Evolutionary conservation across 768 basidiomycete genomes (phyloP).

Genomic region (Phlebiopsis gigantea): DNA sequence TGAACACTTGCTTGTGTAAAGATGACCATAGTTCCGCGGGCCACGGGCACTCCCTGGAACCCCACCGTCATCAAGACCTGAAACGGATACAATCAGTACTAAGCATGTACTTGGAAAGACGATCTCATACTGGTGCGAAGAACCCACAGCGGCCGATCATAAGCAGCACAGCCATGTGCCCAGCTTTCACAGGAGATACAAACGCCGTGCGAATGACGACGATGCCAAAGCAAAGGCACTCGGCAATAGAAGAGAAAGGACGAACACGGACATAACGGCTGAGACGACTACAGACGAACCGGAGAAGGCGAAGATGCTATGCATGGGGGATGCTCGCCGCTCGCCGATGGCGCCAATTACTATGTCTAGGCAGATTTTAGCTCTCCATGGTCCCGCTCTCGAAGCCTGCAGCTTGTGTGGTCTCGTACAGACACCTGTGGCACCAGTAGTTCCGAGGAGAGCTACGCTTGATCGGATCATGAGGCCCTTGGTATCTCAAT

Average conservation of each 20-base stretch:
- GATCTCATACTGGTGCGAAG: slow-evolving; percentile 28
- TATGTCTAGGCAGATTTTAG: no score
- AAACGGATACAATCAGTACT: no score
- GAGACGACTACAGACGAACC: slow-evolving; percentile 43
- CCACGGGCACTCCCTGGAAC: slow-evolving; percentile 59
- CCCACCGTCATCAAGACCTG: slow-evolving; percentile 51
- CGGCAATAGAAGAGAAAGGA: neutral
- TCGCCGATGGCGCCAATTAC: slow-evolving; percentile 65
- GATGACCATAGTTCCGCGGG: slow-evolving; percentile 54
- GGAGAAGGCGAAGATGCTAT: slow-evolving; percentile 65
- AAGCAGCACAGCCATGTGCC: slow-evolving; percentile 37
- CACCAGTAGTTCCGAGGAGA: slow-evolving; percentile 58
- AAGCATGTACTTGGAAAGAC: no score
- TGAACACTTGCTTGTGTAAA: slow-evolving; percentile 42
- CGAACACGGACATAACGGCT: slow-evolving; percentile 20
- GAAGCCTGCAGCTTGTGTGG: neutral
- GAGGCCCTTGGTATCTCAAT: neutral
- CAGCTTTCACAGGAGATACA: slow-evolving; percentile 22
- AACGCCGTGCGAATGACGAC: slow-evolving; percentile 39
- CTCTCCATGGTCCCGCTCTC: no score
- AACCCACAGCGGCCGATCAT: slow-evolving; percentile 52
- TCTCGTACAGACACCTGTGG: slow-evolving; percentile 62
- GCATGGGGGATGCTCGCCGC: slow-evolving; percentile 70
- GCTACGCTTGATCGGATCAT: slow-evolving; percentile 40
- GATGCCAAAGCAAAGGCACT: slow-evolving; percentile 11